Base-by-base conservation (phyloP, 2,329 filamentous ascomycete species). In the Phialophora macrospora region DNA sequence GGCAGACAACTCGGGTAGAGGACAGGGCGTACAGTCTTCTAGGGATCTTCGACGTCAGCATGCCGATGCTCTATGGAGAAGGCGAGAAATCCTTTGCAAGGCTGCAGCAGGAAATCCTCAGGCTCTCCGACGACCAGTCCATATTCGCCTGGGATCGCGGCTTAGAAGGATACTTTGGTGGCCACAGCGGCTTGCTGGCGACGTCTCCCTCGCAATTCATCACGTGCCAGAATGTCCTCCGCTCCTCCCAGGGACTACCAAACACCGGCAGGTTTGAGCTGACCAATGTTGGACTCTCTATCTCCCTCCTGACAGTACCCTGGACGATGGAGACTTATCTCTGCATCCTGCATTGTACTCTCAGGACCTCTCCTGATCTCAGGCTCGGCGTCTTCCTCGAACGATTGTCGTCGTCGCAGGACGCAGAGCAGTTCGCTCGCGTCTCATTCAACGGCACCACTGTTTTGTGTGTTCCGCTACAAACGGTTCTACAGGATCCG, bases 351-450 rank as follows among this genome's bases (percentile, higher is more conserved):
- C 55, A 66, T 30, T 70, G 68, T 51, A 63, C 41, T 41, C 46
- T 63, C 3, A 54, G 61, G n/a, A 22, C 63, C 14, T 32, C 34
- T 38, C 62, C 54, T 8, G 20, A 54, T 24, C 22, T 38, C n/a
- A 58, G 62, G 28, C 38, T 68, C 9, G 68, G 68, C 8, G 67
- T 70, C 41, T 68, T 70, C 24, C 56, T 70, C 14, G 62, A 67
- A 44, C 59, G 73, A 75, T 62, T 75, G 72, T 56, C 44, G 24
- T 67, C 64, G 32, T 67, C 60, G 4, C 60, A 79, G 75, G 60
- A 80, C 78, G 67, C 85, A 83, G 51, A 78, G 81, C 67, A 83
- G 83, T 70, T 59, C 56, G 60, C 62, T 12, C 60, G 64, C 7
- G 60, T 67, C 8, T 38, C 60, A 20, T 46, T 60, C 49, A 60